These are phyloP conservation scores for Xerocomellus amylosporus DNA, from an alignment of 768 basidiomycete genomes.

Conservation along the genomic window DNA sequence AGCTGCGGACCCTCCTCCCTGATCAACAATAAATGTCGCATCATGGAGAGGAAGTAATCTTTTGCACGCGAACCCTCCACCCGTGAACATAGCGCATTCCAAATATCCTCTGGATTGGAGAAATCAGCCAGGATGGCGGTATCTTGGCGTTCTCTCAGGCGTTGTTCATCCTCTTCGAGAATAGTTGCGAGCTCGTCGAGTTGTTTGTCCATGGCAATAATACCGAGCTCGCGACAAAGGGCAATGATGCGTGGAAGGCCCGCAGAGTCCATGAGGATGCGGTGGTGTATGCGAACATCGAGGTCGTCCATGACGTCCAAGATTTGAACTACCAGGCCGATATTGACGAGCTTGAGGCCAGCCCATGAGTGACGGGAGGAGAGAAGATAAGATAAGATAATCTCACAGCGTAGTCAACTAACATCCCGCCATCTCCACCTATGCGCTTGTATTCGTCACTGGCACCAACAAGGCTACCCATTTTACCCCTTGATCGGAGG, in stretches of 20 bases:
- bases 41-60: slow-evolving; percentile 87
- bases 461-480: slow-evolving; percentile 94
- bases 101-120: slow-evolving; percentile 81
- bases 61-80: slow-evolving; percentile 76
- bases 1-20: slow-evolving; percentile 82
- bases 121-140: slow-evolving; percentile 74
- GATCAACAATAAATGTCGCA: slow-evolving; percentile 91
- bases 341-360: slow-evolving; percentile 43
- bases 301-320: slow-evolving; percentile 68
- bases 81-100: slow-evolving; percentile 73
- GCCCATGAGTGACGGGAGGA: slow-evolving; percentile 11
- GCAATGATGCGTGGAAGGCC: slow-evolving; percentile 73
- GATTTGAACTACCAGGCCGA: slow-evolving; percentile 70
- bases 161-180: slow-evolving; percentile 73
- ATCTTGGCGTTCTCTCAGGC: slow-evolving; percentile 70
- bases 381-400: background rate
- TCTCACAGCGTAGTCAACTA: slow-evolving; percentile 87
- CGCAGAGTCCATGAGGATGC: slow-evolving; percentile 85
- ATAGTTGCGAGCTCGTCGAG: slow-evolving; percentile 56
- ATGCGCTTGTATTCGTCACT: slow-evolving; percentile 82
- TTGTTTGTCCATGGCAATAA: slow-evolving; percentile 62
- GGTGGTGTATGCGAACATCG: slow-evolving; percentile 81
- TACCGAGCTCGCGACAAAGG: slow-evolving; percentile 64
- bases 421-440: slow-evolving; percentile 59
- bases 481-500: slow-evolving; percentile 82